Evolutionary conservation across 805 yeast species (phyloP).

Genomic region (Schwanniomyces vanrijiae): DNA sequence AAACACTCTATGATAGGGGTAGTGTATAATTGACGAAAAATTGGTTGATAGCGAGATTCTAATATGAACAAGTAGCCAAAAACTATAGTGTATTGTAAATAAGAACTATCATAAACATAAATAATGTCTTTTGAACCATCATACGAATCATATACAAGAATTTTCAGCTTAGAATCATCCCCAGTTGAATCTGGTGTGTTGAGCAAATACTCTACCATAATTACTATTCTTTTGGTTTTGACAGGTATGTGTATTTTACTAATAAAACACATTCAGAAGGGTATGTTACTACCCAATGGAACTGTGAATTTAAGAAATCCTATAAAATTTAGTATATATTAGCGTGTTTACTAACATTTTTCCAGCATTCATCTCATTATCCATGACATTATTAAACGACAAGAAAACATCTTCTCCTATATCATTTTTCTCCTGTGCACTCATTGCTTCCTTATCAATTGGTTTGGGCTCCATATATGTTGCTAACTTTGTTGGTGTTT

Average conservation of each 20-base stretch:
- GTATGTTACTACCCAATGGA: too few species aligned
- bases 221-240: constrained; percentile 22
- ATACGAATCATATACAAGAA: constrained; percentile 24
- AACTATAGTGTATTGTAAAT: background rate
- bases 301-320: background rate
- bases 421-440: constrained; percentile 26
- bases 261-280: background rate
- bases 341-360: constrained; percentile 14
- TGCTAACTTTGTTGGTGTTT: constrained; percentile 44
- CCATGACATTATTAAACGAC: constrained; percentile 28
- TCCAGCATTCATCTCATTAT: constrained; percentile 30
- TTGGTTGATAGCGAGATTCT: background rate
- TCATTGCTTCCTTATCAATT: constrained; percentile 36
- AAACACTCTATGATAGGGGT: background rate
- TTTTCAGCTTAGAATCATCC: constrained; percentile 18
- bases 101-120: background rate
- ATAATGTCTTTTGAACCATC: constrained; percentile 21
- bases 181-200: constrained; percentile 23
- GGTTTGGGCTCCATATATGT: constrained; percentile 38
- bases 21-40: background rate
- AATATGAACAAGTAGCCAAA: background rate
- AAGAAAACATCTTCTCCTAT: constrained; percentile 22
- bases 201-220: constrained; percentile 14
- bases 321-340: background rate
- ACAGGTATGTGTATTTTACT: constrained; percentile 17